Percentiles rank a stretch among this genome's conserved stretches.
phyloP scores from a whole-genome alignment of 164 flowering plant species.

The Hamamelis virginiana region DNA sequence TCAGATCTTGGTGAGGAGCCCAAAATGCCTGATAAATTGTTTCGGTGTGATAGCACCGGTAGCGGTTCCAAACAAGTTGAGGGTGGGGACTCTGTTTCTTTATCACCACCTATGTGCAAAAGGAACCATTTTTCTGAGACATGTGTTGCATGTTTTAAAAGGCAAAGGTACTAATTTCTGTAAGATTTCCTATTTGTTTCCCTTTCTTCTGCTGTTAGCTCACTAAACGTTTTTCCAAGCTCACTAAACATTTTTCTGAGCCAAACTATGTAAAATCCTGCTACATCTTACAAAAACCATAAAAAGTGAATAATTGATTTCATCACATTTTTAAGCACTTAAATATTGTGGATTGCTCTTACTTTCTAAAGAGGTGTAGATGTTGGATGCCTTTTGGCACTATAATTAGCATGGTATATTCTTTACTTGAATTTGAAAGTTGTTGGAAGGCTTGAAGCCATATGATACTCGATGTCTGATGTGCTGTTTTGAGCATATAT shows the following conservation, averaged over 20 bases:
- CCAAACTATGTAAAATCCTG: background rate
- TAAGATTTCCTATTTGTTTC: background rate
- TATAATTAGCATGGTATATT: background rate
- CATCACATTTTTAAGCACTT: background rate
- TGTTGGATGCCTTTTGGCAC: slow-evolving; percentile 5
- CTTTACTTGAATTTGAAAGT: background rate
- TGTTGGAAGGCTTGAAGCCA: background rate
- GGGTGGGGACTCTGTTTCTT: slow-evolving; percentile 18
- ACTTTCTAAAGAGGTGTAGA: background rate
- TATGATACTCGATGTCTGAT: background rate
- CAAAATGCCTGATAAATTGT: slow-evolving; percentile 13
- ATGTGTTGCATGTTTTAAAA: slow-evolving; percentile 27
- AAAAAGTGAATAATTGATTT: background rate
- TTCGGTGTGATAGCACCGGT: slow-evolving; percentile 12
- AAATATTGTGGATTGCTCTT: background rate
- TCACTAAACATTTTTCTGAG: background rate
- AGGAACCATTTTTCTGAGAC: slow-evolving; percentile 7
- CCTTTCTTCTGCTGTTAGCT: background rate
- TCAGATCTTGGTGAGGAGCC: slow-evolving; percentile 31
- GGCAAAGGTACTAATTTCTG: slow-evolving; percentile 32
- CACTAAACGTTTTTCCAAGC: background rate
- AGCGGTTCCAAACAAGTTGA: slow-evolving; percentile 18
- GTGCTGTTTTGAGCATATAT: background rate
- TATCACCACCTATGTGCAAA: slow-evolving; percentile 17
- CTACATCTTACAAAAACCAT: background rate